Evolutionary conservation across 2,329 filamentous ascomycete species (phyloP).

Genomic region (Dendryphion nanum): DNA sequence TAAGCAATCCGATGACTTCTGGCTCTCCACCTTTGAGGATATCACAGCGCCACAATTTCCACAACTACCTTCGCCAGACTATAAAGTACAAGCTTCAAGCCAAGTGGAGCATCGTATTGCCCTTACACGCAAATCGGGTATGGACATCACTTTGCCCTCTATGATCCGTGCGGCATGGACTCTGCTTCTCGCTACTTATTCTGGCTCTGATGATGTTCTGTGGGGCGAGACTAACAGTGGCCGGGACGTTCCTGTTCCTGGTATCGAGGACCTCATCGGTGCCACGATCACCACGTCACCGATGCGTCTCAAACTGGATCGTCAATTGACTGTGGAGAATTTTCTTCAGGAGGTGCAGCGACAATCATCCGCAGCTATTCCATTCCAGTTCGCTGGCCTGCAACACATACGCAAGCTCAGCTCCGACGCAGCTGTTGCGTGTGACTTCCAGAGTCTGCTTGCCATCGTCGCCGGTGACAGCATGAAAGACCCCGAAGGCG

Average conservation of each 20-base stretch:
- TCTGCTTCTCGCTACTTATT: conserved; percentile 46
- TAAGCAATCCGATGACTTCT: conserved; percentile 27
- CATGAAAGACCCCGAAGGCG: conserved; percentile 25
- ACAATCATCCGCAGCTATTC: conserved; percentile 24
- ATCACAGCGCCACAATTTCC: conserved; percentile 30
- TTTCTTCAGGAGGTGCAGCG: conserved; percentile 30
- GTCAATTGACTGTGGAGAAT: conserved; percentile 18
- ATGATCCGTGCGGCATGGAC: conserved; percentile 48
- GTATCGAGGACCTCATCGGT: conserved; percentile 41
- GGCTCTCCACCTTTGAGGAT: conserved; percentile 25
- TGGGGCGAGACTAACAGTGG: conserved; percentile 46
- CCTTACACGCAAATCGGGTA: conserved; percentile 16
- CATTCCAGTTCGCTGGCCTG: conserved; percentile 43
- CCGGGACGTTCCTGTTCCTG: conserved; percentile 32
- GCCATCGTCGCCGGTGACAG: conserved; percentile 40
- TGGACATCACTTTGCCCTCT: conserved; percentile 35
- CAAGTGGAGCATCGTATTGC: conserved; percentile 19
- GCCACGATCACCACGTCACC: conserved; percentile 44
- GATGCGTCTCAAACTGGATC: conserved; percentile 41
- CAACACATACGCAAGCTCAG: conserved; percentile 44
- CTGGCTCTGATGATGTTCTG: conserved; percentile 47
- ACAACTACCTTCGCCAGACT: conserved; percentile 28
- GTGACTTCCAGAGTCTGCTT: conserved; percentile 49
- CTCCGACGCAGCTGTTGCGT: conserved; percentile 42
- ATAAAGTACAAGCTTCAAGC: conserved; percentile 29